Evolutionary conservation across 495 filamentous ascomycete species (phyloP).

Genomic region (Ramalina intermedia): DNA sequence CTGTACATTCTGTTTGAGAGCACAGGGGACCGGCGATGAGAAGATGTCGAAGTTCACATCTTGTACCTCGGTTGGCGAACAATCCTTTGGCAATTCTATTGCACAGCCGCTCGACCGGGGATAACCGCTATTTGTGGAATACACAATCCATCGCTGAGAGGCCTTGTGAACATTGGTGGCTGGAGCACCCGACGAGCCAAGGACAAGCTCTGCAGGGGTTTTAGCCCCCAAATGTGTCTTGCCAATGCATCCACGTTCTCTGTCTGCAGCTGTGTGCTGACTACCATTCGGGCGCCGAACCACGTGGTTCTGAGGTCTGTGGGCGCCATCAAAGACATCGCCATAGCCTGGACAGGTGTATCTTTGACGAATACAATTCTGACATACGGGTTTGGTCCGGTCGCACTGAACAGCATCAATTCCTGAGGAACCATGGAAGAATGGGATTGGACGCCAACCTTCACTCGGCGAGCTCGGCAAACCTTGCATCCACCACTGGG

Average conservation of each 20-base stretch:
- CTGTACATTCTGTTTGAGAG: constrained; percentile 2
- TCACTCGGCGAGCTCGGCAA: constrained; percentile 8
- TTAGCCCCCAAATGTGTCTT: not conserved
- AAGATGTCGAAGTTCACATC: not conserved
- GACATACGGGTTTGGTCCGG: constrained; percentile 23
- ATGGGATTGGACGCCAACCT: not conserved
- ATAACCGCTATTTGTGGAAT: not conserved
- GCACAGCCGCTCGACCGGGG: not conserved
- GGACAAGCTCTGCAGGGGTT: not conserved
- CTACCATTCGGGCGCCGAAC: not conserved
- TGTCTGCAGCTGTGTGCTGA: not conserved
- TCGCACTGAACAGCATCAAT: constrained; percentile 16
- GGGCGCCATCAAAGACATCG: constrained; percentile 10
- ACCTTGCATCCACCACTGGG: constrained; percentile 4
- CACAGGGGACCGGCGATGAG: not conserved
- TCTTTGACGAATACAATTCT: constrained; percentile 24
- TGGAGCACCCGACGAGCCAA: not conserved
- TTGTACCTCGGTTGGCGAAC: not conserved
- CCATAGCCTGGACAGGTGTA: constrained; percentile 25
- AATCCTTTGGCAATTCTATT: not conserved
- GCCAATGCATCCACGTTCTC: too few relatives aligned
- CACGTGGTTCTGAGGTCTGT: constrained; percentile 8
- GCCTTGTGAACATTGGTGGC: not conserved
- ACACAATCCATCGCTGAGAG: not conserved
- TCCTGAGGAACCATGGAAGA: not conserved